These are phyloP conservation scores for Melaleuca alternifolia DNA, from an alignment of 345 rosid species.

Conservation along the genomic window DNA sequence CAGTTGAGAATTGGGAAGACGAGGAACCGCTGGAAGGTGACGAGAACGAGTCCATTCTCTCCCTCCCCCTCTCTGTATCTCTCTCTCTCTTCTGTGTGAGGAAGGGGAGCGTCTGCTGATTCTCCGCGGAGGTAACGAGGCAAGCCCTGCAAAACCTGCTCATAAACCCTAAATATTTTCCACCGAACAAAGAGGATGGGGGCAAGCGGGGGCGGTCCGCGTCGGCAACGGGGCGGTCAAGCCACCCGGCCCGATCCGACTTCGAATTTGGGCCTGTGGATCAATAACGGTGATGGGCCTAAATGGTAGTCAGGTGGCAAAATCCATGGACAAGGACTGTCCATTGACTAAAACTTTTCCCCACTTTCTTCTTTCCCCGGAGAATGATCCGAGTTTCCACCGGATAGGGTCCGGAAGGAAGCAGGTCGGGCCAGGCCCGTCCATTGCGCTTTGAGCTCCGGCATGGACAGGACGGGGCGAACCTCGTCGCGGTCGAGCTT, in stretches of 20 bases:
- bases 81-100: neutral
- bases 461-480: neutral
- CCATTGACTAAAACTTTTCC: neutral
- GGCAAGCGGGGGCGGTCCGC: neutral
- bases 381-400: neutral
- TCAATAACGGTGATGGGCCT: neutral
- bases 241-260: neutral
- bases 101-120: neutral
- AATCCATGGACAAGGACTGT: neutral
- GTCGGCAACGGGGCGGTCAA: neutral
- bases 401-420: neutral
- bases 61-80: neutral
- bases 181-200: neutral
- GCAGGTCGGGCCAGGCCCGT: neutral
- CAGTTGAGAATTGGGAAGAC: slow-evolving; percentile 32
- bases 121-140: neutral
- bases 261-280: neutral
- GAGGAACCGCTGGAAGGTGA: slow-evolving; percentile 34
- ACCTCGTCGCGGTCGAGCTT: neutral
- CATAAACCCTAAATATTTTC: neutral
- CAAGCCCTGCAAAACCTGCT: neutral
- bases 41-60: slow-evolving; percentile 60
- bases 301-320: neutral
- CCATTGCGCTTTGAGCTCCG: neutral
- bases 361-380: neutral